These are phyloP conservation scores for Ceratobasidium sp. DNA, from an alignment of 1,284 basidiomycete species.

Conservation along the genomic window DNA sequence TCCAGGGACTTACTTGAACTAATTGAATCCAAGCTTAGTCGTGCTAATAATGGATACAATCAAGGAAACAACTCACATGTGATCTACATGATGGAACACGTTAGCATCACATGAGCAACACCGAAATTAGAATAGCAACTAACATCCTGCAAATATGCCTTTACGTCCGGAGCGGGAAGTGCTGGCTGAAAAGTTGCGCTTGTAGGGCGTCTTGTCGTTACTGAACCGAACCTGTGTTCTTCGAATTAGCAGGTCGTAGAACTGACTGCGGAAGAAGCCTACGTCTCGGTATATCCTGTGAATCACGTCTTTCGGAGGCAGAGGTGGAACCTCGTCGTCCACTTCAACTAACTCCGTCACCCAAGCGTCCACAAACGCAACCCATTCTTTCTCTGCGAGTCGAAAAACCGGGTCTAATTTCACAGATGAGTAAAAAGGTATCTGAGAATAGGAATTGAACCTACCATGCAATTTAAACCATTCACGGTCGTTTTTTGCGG, in stretches of 20 bases:
- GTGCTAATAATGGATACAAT: slow-evolving; percentile 1
- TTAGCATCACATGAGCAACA: not conserved
- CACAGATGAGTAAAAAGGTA: slow-evolving; percentile 6
- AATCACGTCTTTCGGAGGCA: slow-evolving; percentile 86
- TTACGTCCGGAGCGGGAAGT: slow-evolving; percentile 82
- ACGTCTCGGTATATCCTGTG: slow-evolving; percentile 87
- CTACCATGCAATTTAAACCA: slow-evolving; percentile 83
- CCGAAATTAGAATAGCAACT: slow-evolving; percentile 48
- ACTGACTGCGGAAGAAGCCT: slow-evolving; percentile 43
- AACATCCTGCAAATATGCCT: slow-evolving; percentile 77
- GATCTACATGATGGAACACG: slow-evolving; percentile 35
- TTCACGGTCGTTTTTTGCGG: slow-evolving; percentile 82
- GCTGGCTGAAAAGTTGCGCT: slow-evolving; percentile 75
- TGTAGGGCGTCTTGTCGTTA: slow-evolving; percentile 94
- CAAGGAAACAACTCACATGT: slow-evolving; percentile 40
- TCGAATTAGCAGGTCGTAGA: slow-evolving; percentile 8
- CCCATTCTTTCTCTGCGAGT: slow-evolving; percentile 85
- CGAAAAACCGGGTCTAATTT: slow-evolving; percentile 78
- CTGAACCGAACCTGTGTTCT: slow-evolving; percentile 80
- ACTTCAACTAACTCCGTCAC: slow-evolving; percentile 67
- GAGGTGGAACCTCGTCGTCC: slow-evolving; percentile 79
- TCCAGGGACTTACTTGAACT: slow-evolving; percentile 35
- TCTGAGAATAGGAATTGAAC: slow-evolving; percentile 31
- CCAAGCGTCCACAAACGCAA: slow-evolving; percentile 77
- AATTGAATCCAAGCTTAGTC: not conserved